Base-by-base conservation (phyloP, 352 stramenopile genomes). In the Achlya hypogyna region DNA sequence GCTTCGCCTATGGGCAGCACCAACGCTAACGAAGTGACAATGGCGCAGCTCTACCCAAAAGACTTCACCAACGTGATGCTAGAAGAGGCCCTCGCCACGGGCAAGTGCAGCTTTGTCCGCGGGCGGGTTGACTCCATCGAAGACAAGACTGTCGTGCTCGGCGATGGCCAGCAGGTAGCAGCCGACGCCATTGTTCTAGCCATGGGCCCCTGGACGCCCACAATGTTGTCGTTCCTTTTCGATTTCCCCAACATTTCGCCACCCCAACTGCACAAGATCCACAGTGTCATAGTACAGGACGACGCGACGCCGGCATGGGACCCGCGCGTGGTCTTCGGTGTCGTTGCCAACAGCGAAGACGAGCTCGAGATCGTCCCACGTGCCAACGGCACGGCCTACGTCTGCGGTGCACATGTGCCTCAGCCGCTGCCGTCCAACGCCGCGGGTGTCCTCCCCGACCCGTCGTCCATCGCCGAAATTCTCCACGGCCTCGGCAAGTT, bases 331-430 rank as follows among this genome's bases (percentile, higher is more conserved):
- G 34, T 71, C 65, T 71, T 63, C 60, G 53, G 43, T 16, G 23
- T 51, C 4, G 20, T 65, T 43, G 35, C 58, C 22, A 58, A 58
- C 14, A 63, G 35, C 42, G 43, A 58, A 42, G 12, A 25, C 23
- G 60, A 67, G n/a, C 28, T 67, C 20, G 60, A 67, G 32, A 67
- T 67, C 20, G 49, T 71, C 4, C 88, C 88, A 20, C 73, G 88
- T 40, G 85, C 87, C 14, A 85, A 96, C 25, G 74, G 76, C 14
- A 65, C 74, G 31, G 79, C 96, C 31, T 97, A 96, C 70, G 82
- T 96, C 66, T 97, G 89, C 70, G 89, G 89, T 12, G 27, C 60
- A 18, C 60, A 49, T 18, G 60, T 45, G 22, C 14, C 60, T 18
- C 38, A 67, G 51, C 42, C 60, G 35, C 32, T 67, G 0, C 60